These are phyloP conservation scores for Hymenoscyphus linearis DNA, from an alignment of 2,329 filamentous ascomycete species.

Conservation along the genomic window DNA sequence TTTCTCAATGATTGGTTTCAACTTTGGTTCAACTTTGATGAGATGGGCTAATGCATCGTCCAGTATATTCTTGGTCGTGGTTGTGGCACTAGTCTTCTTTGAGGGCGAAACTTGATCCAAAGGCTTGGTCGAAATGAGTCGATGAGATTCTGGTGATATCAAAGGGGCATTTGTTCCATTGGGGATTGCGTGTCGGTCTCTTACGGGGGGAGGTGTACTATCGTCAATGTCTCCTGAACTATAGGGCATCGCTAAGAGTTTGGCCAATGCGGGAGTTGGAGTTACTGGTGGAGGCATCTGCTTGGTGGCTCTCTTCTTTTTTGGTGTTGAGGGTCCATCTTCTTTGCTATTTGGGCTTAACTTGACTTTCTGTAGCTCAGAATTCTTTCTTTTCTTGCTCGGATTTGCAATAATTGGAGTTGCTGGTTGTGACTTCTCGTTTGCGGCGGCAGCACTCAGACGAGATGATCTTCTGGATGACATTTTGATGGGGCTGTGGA, in stretches of 20 bases:
- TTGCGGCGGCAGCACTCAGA: conserved; percentile 17
- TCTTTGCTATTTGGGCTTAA: conserved; percentile 8
- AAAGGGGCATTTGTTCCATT: conserved; percentile 64
- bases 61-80: conserved; percentile 66
- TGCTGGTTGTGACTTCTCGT: conserved; percentile 10
- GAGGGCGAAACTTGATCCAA: conserved; percentile 51
- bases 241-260: conserved; percentile 40
- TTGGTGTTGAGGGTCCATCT: conserved; percentile 26
- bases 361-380: conserved; percentile 14
- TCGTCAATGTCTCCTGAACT: conserved; percentile 38
- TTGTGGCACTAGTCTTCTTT: conserved; percentile 35
- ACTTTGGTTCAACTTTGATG: conserved; percentile 63
- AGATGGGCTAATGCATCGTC: conserved; percentile 72
- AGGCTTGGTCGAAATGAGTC: conserved; percentile 50
- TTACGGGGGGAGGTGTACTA: conserved; percentile 22
- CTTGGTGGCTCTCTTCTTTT: conserved; percentile 21
- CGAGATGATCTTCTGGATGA: conserved; percentile 28
- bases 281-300: conserved; percentile 34
- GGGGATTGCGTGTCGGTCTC: conserved; percentile 55
- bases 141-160: conserved; percentile 65
- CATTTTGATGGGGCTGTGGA: conserved; percentile 17
- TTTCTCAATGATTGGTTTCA: conserved; percentile 66
- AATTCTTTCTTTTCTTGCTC: conserved; percentile 26
- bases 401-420: conserved; percentile 14
- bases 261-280: conserved; percentile 45